Conservation (phyloP, 2,329 filamentous ascomycete species). For the Cladosporium sp. region DNA sequence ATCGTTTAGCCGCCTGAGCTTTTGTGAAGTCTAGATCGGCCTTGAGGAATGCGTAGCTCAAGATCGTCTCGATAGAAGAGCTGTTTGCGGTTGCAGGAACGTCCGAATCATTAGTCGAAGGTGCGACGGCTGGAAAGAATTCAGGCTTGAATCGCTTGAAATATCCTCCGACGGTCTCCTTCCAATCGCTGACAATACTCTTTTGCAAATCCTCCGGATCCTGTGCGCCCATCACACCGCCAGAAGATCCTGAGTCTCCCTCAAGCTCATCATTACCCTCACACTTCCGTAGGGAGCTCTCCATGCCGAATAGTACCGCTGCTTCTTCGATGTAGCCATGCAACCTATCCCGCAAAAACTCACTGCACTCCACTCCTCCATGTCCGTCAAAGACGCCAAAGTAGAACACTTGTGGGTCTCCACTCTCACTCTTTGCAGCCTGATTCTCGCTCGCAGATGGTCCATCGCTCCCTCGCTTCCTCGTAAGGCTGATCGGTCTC, state of each 20-base stretch:
- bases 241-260: conserved; percentile 35
- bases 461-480: conserved; percentile 25
- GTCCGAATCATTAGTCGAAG: neutral
- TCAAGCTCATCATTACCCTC: conserved; percentile 25
- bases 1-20: conserved; percentile 77
- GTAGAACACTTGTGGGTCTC: conserved; percentile 96
- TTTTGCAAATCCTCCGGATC: conserved; percentile 70
- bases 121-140: conserved; percentile 54
- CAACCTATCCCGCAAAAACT: conserved; percentile 79
- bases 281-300: conserved; percentile 66
- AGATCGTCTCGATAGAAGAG: conserved; percentile 70
- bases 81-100: conserved; percentile 29
- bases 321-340: conserved; percentile 88
- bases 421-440: conserved; percentile 72
- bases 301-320: conserved; percentile 71
- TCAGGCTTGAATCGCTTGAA: conserved; percentile 86
- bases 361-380: conserved; percentile 84
- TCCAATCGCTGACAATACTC: conserved; percentile 74
- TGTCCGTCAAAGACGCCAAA: conserved; percentile 97
- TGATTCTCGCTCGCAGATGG: conserved; percentile 22
- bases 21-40: conserved; percentile 93
- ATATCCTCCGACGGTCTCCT: conserved; percentile 84
- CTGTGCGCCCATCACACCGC: conserved; percentile 52
- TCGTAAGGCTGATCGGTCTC: conserved; percentile 64
- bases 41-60: conserved; percentile 90